phyloP scores from a whole-genome alignment of 352 stramenopile species.

The Phytophthora lateralis region DNA sequence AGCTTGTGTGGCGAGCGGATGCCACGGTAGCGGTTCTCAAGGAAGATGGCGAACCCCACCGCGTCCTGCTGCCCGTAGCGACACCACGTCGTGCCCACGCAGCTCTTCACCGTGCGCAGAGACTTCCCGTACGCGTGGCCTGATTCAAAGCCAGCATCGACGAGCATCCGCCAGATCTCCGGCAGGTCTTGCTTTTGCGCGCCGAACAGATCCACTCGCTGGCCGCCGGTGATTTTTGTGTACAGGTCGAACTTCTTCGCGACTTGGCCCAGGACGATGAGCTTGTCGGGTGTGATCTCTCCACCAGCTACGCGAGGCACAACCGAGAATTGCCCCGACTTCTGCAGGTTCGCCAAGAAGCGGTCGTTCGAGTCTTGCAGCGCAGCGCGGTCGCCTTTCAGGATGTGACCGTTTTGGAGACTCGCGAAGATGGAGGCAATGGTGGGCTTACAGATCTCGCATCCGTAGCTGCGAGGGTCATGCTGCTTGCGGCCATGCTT shows the following conservation, averaged over 20 bases:
- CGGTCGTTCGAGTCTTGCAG: slow-evolving; percentile 94
- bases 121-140: slow-evolving; percentile 94
- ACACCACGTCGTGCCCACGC: slow-evolving; percentile 93
- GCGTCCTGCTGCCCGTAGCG: slow-evolving; percentile 91
- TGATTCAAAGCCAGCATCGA: slow-evolving; percentile 89
- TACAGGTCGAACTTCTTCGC: slow-evolving; percentile 93
- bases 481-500: slow-evolving; percentile 72
- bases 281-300: slow-evolving; percentile 90
- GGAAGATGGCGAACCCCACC: slow-evolving; percentile 89
- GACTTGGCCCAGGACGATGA: slow-evolving; percentile 89
- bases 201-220: slow-evolving; percentile 93
- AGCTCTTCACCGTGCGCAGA: slow-evolving; percentile 93
- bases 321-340: slow-evolving; percentile 92
- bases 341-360: slow-evolving; percentile 93
- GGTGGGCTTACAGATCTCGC: slow-evolving; percentile 93
- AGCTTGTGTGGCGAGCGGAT: slow-evolving; percentile 93
- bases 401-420: slow-evolving; percentile 86
- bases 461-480: slow-evolving; percentile 68
- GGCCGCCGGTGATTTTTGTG: slow-evolving; percentile 94
- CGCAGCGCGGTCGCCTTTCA: slow-evolving; percentile 75
- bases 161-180: slow-evolving; percentile 92
- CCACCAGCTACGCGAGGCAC: slow-evolving; percentile 91
- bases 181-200: slow-evolving; percentile 91
- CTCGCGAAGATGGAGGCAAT: slow-evolving; percentile 91
- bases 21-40: slow-evolving; percentile 94